Conservation (phyloP, 805 yeast genomes). For the Starmerella powellii region DNA sequence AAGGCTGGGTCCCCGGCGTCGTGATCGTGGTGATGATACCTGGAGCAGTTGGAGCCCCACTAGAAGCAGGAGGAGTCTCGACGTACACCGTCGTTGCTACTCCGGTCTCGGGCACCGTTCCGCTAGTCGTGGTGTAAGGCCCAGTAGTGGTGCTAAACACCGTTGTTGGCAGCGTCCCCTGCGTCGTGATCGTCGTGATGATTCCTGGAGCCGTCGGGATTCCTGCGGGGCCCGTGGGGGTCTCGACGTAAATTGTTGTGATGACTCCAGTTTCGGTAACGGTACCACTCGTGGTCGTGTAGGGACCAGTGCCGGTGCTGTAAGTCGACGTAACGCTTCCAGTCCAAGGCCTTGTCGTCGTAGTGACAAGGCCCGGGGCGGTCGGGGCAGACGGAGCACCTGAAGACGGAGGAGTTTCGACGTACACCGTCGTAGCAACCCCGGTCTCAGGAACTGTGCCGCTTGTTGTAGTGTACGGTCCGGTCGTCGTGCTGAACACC, state of each 20-base stretch:
- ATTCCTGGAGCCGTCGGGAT: not conserved
- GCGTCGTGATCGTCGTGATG: not conserved
- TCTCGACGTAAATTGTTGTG: too few relatives aligned
- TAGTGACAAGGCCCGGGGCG: not conserved
- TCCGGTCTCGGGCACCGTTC: not conserved
- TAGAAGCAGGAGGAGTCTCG: not conserved
- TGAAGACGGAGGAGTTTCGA: conserved; percentile 1
- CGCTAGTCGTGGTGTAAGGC: not conserved
- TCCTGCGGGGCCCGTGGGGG: not conserved
- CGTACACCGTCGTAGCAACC: not conserved
- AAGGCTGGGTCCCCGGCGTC: too few relatives aligned
- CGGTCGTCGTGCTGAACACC: not conserved
- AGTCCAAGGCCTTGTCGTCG: too few relatives aligned
- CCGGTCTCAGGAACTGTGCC: not conserved
- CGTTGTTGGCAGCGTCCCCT: not conserved
- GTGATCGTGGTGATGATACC: not conserved
- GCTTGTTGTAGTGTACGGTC: not conserved
- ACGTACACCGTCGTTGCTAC: not conserved
- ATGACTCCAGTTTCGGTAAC: too few relatives aligned
- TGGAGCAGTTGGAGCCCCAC: not conserved
- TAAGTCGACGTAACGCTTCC: too few relatives aligned
- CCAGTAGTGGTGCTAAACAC: not conserved
- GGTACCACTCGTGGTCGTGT: too few relatives aligned
- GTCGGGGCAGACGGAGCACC: not conserved
- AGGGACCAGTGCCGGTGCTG: too few relatives aligned